phyloP scores from a whole-genome alignment of 1,284 basidiomycete species.

The Vanrija sp. region DNA sequence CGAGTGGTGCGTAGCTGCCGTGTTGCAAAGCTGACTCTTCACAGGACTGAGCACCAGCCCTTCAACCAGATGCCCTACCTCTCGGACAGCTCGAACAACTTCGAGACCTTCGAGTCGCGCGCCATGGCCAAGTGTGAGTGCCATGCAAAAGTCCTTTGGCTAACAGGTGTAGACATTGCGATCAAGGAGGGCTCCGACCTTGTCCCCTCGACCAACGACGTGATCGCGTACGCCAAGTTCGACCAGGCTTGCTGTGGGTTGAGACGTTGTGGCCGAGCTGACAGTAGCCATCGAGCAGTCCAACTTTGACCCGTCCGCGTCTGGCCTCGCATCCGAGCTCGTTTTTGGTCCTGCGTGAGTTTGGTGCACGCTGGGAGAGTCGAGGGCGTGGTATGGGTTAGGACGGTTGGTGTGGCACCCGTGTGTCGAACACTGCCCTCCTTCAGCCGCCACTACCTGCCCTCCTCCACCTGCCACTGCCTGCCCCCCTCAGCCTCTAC shows the following conservation, averaged over 20 bases:
- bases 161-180: slow-evolving; percentile 25
- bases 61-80: slow-evolving; percentile 66
- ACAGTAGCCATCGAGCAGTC: slow-evolving; percentile 53
- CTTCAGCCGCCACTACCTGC: no score
- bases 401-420: no score
- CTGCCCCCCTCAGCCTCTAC: neutral
- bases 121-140: slow-evolving; percentile 54
- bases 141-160: neutral
- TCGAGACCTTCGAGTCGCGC: slow-evolving; percentile 54
- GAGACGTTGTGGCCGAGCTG: no score
- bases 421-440: no score
- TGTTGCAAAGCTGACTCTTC: no score
- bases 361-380: no score
- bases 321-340: slow-evolving; percentile 49
- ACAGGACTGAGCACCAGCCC: slow-evolving; percentile 56
- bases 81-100: slow-evolving; percentile 37
- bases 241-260: slow-evolving; percentile 60
- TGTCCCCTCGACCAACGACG: slow-evolving; percentile 37
- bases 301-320: slow-evolving; percentile 56
- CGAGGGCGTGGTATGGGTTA: no score
- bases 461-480: no score
- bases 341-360: slow-evolving; percentile 38
- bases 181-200: slow-evolving; percentile 19
- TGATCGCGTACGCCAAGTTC: slow-evolving; percentile 52
- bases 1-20: no score